Evolutionary conservation across 75 land plant species (phyloP).

Genomic region (Ceratopteris richardii): DNA sequence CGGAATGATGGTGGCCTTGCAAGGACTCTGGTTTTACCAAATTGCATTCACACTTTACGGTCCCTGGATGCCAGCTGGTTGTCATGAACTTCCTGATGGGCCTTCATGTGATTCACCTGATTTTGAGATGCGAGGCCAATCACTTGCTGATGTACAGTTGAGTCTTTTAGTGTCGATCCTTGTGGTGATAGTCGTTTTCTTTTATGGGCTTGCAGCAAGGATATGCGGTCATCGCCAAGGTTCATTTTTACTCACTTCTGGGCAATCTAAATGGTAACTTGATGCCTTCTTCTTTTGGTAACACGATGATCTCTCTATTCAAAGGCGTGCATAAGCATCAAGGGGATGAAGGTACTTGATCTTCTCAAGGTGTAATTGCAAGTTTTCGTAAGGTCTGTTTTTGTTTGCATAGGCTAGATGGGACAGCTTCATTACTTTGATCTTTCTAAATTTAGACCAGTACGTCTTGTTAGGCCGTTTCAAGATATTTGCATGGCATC

Average conservation of each 20-base stretch:
- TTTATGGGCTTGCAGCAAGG: background rate
- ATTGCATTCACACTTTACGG: slow-evolving; percentile 88
- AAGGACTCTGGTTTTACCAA: slow-evolving; percentile 95
- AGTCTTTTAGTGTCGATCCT: background rate
- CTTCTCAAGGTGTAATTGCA: too few relatives aligned
- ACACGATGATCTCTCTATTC: too few relatives aligned
- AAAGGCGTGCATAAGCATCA: too few relatives aligned
- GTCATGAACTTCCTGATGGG: slow-evolving; percentile 32
- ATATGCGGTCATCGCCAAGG: background rate
- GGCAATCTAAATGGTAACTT: too few relatives aligned
- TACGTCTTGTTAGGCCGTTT: too few relatives aligned
- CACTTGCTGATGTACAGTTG: slow-evolving; percentile 75
- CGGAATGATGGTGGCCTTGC: slow-evolving; percentile 64
- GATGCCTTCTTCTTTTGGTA: too few relatives aligned
- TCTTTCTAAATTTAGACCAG: too few relatives aligned
- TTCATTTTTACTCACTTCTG: background rate
- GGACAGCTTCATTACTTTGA: too few relatives aligned
- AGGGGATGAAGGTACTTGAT: too few relatives aligned
- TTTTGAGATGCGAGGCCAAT: slow-evolving; percentile 53
- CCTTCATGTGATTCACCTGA: slow-evolving; percentile 42
- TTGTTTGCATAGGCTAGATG: too few relatives aligned
- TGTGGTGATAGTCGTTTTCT: background rate
- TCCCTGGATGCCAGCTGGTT: slow-evolving; percentile 83
- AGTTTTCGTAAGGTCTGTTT: too few relatives aligned
- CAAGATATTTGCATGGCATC: too few relatives aligned